Evolutionary conservation across 148 eudicot species (phyloP).

Genomic region (Chenopodium album): DNA sequence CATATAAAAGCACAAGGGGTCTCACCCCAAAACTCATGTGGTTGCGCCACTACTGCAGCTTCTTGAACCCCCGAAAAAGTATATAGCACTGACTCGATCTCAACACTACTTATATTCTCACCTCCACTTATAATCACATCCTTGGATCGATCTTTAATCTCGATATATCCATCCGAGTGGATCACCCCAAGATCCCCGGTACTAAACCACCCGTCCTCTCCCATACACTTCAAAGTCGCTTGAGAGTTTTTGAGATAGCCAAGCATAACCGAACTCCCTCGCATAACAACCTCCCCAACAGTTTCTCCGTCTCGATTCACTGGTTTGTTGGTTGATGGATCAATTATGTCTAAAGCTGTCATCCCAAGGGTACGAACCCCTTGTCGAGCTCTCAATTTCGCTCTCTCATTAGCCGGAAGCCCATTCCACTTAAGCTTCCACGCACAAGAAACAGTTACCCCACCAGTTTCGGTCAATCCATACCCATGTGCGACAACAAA

Average conservation of each 20-base stretch:
- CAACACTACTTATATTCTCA: slow-evolving; percentile 34
- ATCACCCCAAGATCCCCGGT: slow-evolving; percentile 31
- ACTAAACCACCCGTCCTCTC: slow-evolving; percentile 26
- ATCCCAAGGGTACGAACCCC: slow-evolving; percentile 24
- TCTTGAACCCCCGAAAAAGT: slow-evolving; percentile 18
- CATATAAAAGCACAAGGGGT: slow-evolving; percentile 33
- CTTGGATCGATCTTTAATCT: slow-evolving; percentile 31
- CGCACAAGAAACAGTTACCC: slow-evolving; percentile 12
- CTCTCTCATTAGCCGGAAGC: slow-evolving; percentile 13
- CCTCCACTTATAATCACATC: slow-evolving; percentile 38
- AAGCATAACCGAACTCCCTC: slow-evolving; percentile 20
- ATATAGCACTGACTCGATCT: slow-evolving; percentile 35
- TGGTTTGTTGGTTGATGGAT: not conserved
- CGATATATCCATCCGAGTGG: slow-evolving; percentile 30
- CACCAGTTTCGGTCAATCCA: slow-evolving; percentile 32
- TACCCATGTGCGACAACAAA: slow-evolving; percentile 26
- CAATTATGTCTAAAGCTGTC: slow-evolving; percentile 15
- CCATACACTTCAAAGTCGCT: slow-evolving; percentile 19
- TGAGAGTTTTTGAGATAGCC: slow-evolving; percentile 31
- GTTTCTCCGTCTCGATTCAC: slow-evolving; percentile 27
- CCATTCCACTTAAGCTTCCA: slow-evolving; percentile 28
- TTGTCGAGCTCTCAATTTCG: slow-evolving; percentile 22
- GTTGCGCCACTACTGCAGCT: slow-evolving; percentile 34
- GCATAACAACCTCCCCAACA: slow-evolving; percentile 26
- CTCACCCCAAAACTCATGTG: slow-evolving; percentile 34